Evolutionary conservation across 2,329 filamentous ascomycete genomes (phyloP).

Genomic region (Calonectria naviculata): DNA sequence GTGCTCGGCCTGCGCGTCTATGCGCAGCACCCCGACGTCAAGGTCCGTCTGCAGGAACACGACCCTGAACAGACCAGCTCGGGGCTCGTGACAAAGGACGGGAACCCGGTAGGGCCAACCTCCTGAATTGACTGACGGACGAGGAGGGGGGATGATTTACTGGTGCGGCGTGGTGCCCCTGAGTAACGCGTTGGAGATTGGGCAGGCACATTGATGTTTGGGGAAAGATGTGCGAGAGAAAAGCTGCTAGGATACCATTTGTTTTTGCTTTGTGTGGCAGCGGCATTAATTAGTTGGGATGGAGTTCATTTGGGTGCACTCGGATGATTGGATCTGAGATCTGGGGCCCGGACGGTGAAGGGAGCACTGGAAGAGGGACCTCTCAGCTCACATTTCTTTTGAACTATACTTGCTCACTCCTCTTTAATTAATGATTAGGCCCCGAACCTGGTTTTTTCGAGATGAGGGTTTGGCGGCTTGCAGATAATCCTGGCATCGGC

Average conservation of each 20-base stretch:
- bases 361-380: background rate
- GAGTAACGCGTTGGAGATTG: background rate
- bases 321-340: background rate
- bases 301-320: background rate
- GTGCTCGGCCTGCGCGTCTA: constrained; percentile 54
- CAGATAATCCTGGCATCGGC: background rate
- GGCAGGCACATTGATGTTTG: background rate
- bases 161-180: background rate
- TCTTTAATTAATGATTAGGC: background rate
- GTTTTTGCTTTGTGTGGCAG: background rate
- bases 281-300: background rate
- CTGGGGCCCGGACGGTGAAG: background rate
- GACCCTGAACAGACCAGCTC: constrained; percentile 38
- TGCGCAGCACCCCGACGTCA: constrained; percentile 47
- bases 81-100: constrained; percentile 32
- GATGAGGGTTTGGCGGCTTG: background rate
- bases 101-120: constrained; percentile 20
- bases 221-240: background rate
- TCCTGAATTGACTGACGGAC: constrained; percentile 7
- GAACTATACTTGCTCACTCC: background rate
- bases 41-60: constrained; percentile 48
- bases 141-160: background rate
- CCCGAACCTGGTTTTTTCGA: background rate
- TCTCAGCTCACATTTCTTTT: constrained; percentile 11
- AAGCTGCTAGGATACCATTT: background rate